Percentiles rank a stretch among this genome's conserved stretches.
Conservation (phyloP, 306 rosid species). For the Cucumis cinereus region DNA sequence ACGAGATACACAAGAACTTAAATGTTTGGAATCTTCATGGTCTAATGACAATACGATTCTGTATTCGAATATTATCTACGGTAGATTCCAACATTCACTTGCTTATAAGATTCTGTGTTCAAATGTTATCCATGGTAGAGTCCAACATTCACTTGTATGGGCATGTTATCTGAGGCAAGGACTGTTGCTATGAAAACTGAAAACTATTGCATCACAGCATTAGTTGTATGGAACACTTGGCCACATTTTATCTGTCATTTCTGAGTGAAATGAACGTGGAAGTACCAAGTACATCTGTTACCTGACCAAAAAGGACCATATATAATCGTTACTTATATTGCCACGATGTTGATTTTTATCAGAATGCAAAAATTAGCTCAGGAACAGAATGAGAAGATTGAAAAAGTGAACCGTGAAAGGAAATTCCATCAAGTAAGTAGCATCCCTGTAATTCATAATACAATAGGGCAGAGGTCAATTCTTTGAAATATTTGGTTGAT, state of each 20-base stretch:
- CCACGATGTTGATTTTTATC: not conserved
- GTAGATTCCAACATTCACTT: not conserved
- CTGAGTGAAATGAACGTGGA: not conserved
- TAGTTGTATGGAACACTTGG: not conserved
- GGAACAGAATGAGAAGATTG: constrained; percentile 62
- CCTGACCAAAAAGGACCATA: not conserved
- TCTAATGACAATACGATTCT: not conserved
- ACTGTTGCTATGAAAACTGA: not conserved
- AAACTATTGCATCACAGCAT: not conserved
- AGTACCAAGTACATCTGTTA: not conserved
- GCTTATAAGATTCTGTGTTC: not conserved
- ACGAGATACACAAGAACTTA: not conserved
- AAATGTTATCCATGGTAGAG: too few relatives aligned
- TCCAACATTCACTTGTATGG: not conserved
- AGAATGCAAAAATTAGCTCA: constrained; percentile 87
- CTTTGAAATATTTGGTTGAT: constrained; percentile 6
- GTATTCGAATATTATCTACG: not conserved
- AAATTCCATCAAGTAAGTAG: constrained; percentile 80
- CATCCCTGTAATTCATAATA: constrained; percentile 1
- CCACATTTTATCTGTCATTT: not conserved
- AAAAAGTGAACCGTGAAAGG: constrained; percentile 83
- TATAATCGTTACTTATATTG: not conserved
- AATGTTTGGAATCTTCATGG: not conserved
- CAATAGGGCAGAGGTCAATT: not conserved
- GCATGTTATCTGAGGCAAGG: not conserved